Evolutionary conservation across 495 filamentous ascomycete species (phyloP).

Genomic region (Neurospora sp.): DNA sequence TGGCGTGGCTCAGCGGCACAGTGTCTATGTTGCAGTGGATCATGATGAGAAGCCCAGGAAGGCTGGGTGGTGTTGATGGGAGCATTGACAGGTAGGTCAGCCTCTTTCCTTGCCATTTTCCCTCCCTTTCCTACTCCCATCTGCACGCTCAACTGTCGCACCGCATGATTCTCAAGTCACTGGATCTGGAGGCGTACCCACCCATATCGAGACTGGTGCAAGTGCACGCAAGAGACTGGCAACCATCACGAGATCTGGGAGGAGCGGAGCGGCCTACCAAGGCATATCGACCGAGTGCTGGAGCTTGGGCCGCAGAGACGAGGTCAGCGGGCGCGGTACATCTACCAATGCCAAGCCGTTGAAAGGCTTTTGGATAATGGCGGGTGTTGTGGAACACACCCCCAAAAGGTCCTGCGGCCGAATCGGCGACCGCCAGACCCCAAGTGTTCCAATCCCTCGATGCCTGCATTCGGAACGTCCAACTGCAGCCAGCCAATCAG

Average conservation of each 20-base stretch:
- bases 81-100: constrained; percentile 77
- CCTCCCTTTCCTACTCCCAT: constrained; percentile 2
- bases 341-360: constrained; percentile 19
- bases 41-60: constrained; percentile 59
- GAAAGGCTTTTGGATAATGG: constrained; percentile 21
- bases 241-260: constrained; percentile 3
- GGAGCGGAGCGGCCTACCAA: neutral
- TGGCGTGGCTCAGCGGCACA: constrained; percentile 75
- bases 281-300: neutral
- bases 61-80: constrained; percentile 62
- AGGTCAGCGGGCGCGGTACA: constrained; percentile 12
- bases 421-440: constrained; percentile 23
- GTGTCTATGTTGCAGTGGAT: constrained; percentile 64
- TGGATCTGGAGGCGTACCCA: constrained; percentile 23
- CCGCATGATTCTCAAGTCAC: constrained; percentile 31
- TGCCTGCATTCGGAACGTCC: constrained; percentile 16
- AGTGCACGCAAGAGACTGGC: constrained; percentile 24
- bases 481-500: constrained; percentile 28
- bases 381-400: constrained; percentile 26
- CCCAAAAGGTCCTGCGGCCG: constrained; percentile 25
- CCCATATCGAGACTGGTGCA: constrained; percentile 19
- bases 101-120: constrained; percentile 17
- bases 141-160: constrained; percentile 19
- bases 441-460: constrained; percentile 2
- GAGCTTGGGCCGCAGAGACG: neutral